These are phyloP conservation scores for Aspergillus hortae DNA, from an alignment of 2,329 filamentous ascomycete genomes.

Conservation along the genomic window DNA sequence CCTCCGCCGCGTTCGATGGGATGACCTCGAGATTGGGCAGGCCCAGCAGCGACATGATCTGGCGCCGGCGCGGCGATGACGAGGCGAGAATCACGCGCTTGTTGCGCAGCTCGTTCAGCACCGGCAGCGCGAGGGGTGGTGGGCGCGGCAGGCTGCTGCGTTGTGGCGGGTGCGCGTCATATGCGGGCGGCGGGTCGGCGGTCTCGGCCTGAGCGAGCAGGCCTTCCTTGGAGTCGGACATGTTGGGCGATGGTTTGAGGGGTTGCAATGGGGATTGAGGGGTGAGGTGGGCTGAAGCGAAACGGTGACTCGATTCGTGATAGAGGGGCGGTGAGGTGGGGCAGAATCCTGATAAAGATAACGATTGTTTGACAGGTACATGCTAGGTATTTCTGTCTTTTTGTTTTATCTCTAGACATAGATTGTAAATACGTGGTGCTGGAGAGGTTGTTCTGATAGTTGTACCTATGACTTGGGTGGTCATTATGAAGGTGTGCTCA, in stretches of 20 bases:
- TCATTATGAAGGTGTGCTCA: too few relatives aligned
- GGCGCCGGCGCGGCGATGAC: conserved; percentile 77
- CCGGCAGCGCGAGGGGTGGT: conserved; percentile 71
- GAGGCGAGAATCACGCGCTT: conserved; percentile 88
- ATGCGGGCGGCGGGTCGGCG: conserved; percentile 32
- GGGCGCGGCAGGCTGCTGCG: conserved; percentile 33
- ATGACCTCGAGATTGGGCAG: conserved; percentile 77
- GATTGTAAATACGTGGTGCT: too few relatives aligned
- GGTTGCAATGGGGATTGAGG: not conserved
- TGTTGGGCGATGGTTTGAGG: conserved; percentile 8
- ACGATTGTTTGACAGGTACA: not conserved
- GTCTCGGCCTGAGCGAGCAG: conserved; percentile 18
- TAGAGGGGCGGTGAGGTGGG: conserved; percentile 7
- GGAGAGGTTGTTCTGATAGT: too few relatives aligned
- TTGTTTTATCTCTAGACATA: not conserved
- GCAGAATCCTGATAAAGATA: conserved; percentile 5
- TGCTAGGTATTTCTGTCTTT: not conserved
- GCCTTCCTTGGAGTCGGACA: conserved; percentile 29
- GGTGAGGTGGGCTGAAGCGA: not conserved
- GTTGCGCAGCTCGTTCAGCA: conserved; percentile 69
- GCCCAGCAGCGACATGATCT: conserved; percentile 75
- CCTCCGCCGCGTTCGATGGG: conserved; percentile 78
- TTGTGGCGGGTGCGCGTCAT: conserved; percentile 23
- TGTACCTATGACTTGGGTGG: too few relatives aligned
- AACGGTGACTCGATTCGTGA: not conserved